Percentiles rank a stretch among this genome's conserved stretches.
These are phyloP conservation scores for Cercospora nicotianae DNA, from an alignment of 2,329 filamentous ascomycete species.

Conservation along the genomic window DNA sequence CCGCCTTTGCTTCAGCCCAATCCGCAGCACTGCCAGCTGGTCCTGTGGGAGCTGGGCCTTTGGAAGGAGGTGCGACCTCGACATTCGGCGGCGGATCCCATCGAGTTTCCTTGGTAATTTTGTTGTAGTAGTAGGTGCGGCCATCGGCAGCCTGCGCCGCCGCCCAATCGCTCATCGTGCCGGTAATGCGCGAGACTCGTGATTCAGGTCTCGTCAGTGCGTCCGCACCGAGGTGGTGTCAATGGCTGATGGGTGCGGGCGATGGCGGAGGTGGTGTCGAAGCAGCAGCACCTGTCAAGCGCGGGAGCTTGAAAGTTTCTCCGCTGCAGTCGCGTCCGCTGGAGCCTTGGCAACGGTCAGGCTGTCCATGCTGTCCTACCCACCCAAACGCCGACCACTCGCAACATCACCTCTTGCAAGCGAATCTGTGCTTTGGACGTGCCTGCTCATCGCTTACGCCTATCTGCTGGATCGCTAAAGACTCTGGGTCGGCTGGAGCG, in stretches of 20 bases:
- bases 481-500: neutral
- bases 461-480: neutral
- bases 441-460: neutral
- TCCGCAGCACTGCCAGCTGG: slow-evolving; percentile 61
- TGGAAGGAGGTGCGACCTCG: slow-evolving; percentile 57
- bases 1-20: slow-evolving; percentile 89
- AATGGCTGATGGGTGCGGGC: neutral
- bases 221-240: neutral
- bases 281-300: neutral
- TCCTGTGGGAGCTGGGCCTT: slow-evolving; percentile 50
- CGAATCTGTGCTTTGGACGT: neutral
- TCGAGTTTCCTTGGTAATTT: slow-evolving; percentile 79
- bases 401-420: neutral
- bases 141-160: slow-evolving; percentile 49
- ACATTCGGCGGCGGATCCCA: slow-evolving; percentile 88
- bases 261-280: neutral
- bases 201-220: neutral
- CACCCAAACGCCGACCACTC: neutral
- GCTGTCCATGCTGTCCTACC: neutral
- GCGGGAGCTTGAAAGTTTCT: slow-evolving; percentile 1
- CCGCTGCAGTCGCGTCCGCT: neutral
- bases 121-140: slow-evolving; percentile 87
- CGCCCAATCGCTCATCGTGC: slow-evolving; percentile 33
- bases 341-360: neutral
- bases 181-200: neutral